These are phyloP conservation scores for Termitomyces heimii DNA, from an alignment of 768 basidiomycete genomes.

Conservation along the genomic window DNA sequence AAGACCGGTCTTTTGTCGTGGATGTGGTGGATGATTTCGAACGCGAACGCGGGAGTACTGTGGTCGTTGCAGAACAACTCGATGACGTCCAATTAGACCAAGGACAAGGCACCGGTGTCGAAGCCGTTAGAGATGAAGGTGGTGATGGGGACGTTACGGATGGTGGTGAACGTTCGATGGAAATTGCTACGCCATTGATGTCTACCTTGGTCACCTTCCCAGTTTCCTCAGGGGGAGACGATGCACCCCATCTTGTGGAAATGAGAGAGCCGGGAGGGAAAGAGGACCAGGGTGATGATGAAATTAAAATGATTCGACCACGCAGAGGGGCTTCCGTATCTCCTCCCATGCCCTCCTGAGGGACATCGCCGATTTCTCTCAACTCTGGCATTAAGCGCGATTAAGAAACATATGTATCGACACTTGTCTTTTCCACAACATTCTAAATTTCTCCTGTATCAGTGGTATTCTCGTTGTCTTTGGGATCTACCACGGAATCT, in stretches of 20 bases:
- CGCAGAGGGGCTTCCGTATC: not conserved
- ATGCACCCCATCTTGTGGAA: not conserved
- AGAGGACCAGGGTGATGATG: not conserved
- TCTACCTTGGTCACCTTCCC: constrained; percentile 2
- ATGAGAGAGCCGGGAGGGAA: not conserved
- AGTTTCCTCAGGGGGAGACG: not conserved
- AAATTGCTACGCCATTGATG: constrained; percentile 12
- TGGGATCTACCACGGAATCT: not conserved
- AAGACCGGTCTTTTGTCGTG: not conserved
- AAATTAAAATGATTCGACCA: constrained; percentile 8
- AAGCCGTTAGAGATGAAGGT: not conserved
- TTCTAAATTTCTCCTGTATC: not conserved
- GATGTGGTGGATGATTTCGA: not conserved
- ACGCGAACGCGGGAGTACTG: not conserved
- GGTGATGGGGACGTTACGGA: constrained; percentile 3
- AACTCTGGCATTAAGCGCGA: not conserved
- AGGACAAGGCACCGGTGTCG: not conserved
- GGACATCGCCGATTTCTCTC: not conserved
- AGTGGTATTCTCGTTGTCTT: not conserved
- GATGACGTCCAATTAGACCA: not conserved
- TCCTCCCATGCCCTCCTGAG: not conserved
- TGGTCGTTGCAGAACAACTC: not conserved
- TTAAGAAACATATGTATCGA: not conserved
- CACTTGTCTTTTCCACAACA: not conserved
- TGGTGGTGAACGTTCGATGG: constrained; percentile 15